Conservation (phyloP, 257 asterid genomes). For the Fraxinus quadrangulata region DNA sequence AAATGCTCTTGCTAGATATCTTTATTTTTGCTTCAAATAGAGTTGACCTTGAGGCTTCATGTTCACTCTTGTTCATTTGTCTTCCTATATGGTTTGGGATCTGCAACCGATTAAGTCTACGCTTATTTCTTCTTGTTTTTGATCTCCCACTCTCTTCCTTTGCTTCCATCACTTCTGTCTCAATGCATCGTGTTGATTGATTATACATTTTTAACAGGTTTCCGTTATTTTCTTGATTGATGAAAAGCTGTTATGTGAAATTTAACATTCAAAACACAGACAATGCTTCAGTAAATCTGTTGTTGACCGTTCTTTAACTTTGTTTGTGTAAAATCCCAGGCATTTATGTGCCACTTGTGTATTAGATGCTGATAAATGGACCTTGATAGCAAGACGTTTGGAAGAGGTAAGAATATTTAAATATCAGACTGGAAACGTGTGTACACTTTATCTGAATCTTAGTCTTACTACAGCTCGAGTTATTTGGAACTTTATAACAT, state of each 20-base stretch:
- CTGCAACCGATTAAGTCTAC: neutral
- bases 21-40: neutral
- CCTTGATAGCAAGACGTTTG: conserved; percentile 81
- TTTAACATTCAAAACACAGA: neutral
- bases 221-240: conserved; percentile 15
- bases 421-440: neutral
- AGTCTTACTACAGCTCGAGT: conserved; percentile 16
- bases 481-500: conserved; percentile 13
- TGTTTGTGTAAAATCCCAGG: conserved; percentile 42
- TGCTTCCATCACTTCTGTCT: neutral
- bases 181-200: neutral
- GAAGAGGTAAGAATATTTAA: conserved; percentile 67
- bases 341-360: conserved; percentile 47
- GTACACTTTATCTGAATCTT: neutral
- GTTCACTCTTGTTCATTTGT: neutral
- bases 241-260: neutral
- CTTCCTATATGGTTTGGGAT: neutral
- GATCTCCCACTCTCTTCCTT: neutral
- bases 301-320: conserved; percentile 13
- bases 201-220: neutral
- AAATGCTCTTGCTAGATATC: neutral
- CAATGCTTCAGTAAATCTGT: neutral
- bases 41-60: neutral
- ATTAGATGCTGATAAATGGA: conserved; percentile 75
- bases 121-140: neutral